Base-by-base conservation (phyloP, 1,284 basidiomycete species). In the Cystobasidium slooffiae region DNA sequence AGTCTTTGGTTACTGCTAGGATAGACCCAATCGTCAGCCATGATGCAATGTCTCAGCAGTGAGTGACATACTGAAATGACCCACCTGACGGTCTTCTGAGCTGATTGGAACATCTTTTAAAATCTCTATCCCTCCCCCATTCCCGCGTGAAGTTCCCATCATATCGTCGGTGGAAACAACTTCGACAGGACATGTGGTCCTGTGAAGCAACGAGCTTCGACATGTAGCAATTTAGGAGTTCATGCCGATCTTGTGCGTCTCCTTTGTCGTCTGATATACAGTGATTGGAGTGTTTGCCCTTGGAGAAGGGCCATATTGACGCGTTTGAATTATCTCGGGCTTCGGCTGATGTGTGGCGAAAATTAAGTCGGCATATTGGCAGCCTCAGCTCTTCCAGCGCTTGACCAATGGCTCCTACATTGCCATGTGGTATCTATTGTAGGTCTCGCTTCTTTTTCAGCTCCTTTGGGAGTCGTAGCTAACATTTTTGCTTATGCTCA, bases 371-470 rank as follows among this genome's bases (percentile, higher is more conserved):
- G 55, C 37, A 20, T 72, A 72, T 41, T 72, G 69, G 69, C 44
- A 49, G 47, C 69, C 69, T 20, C 39, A 51, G 22, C 18, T 72
- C 37, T 53, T 63, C 16, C 59, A 61, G 14, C 31, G 46, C 10
- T 47, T 72, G 12, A 52, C 46, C 22, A 64, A 72, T 41, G 69
- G 69, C n/a, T 72, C 69, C 20, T 72, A 63, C 37, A 39, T 55
- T 9, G 61, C 59, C 7, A 72, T 72, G 69, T 8, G 43, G 68
- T 20, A 55, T 72, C 58, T 72, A 72, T 63, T 72, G 37, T 41
- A n/a, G 37, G 22, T 56, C 3, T 6, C 37, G 20, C 43, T 8
- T 10, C 53, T 16, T 18, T 16, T 12, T 41, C 31, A 41, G 20
- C 16, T 41, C 12, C 9, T 12, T n/a, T n/a, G n/a, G n/a, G n/a